A percentile compares a stretch with the other conserved stretches of the same genome.
These are phyloP conservation scores for Aulographum hederae DNA, from an alignment of 2,329 filamentous ascomycete genomes.

Conservation along the genomic window DNA sequence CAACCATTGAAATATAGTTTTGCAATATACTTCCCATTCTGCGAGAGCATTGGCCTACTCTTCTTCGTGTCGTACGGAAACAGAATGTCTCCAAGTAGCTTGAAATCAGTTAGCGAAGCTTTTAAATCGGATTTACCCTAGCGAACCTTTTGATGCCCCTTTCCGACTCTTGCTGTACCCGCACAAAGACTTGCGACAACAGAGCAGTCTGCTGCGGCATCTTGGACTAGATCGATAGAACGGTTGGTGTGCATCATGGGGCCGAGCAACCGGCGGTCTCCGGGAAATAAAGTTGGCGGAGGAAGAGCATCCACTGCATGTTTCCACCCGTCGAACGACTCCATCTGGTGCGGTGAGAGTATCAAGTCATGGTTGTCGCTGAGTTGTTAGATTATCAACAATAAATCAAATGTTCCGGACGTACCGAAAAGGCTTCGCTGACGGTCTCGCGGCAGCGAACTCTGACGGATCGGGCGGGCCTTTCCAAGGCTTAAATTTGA, in stretches of 20 bases:
- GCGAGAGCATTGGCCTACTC: slow-evolving; percentile 43
- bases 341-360: slow-evolving; percentile 55
- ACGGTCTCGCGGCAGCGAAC: slow-evolving; percentile 39
- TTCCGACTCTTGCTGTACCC: slow-evolving; percentile 49
- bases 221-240: slow-evolving; percentile 71
- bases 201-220: slow-evolving; percentile 90
- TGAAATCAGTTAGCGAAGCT: slow-evolving; percentile 2
- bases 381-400: slow-evolving; percentile 9
- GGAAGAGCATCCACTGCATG: slow-evolving; percentile 52
- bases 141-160: slow-evolving; percentile 52
- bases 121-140: background rate
- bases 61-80: slow-evolving; percentile 51
- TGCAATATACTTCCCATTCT: slow-evolving; percentile 77
- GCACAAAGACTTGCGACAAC: slow-evolving; percentile 92
- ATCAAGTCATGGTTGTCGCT: slow-evolving; percentile 54
- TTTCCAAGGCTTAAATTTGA: slow-evolving; percentile 75
- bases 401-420: slow-evolving; percentile 17
- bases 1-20: slow-evolving; percentile 94
- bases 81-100: slow-evolving; percentile 56
- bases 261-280: slow-evolving; percentile 7
- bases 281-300: slow-evolving; percentile 19
- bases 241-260: slow-evolving; percentile 36
- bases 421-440: slow-evolving; percentile 46
- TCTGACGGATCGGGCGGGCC: slow-evolving; percentile 37
- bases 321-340: slow-evolving; percentile 72